Evolutionary conservation across 805 yeast genomes (phyloP), one percentile per base, ranked within the genome.

Genomic region (Kluyveromyces wickerhamii): DNA sequence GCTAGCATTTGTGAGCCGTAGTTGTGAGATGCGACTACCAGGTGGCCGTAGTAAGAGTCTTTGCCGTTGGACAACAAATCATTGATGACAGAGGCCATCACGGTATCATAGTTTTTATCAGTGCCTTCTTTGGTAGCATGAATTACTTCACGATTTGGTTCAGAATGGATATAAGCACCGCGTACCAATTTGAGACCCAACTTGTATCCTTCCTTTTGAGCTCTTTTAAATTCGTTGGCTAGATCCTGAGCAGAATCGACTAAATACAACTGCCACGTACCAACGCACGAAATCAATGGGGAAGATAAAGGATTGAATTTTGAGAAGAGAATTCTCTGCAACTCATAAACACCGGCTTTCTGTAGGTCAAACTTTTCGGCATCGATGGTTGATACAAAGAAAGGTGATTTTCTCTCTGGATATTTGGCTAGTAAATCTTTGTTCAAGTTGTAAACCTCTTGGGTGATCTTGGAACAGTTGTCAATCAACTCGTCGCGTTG

Each of bases 161-260:
- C 97, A 5, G 94, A 75, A 56, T 88, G 96, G 41, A 88, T 75
- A 65, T 88, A 88, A 11, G 97, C 97, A 44, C 97, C 97, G 60
- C 97, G 76, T 12, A 88, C 97, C 36, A 88, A 70, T 60, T 88
- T 88, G 66, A 87, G 66, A 14, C 95, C 96, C 38, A 87, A 62
- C 52, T 81, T 72, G 60, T 88, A 88, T 13, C 62, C 59, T 35
- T 72, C 69, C 36, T 68, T 56, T 38, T 61, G 46, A 12, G 96
- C 96, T 37, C 77, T 64, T 44, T 67, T 59, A 44, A 74, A 72
- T 55, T 88, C 96, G 25, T 62, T 44, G 21, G 71, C 58, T 43
- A 89, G 63, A 45, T 82, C 69, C 14, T 67, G 67, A 2, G 77
- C 56, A 1, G 94, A 77, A 43, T 80, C 84, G 32, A 77, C 74